These are phyloP conservation scores for Monilinia laxa DNA, from an alignment of 2,329 filamentous ascomycete species.

Conservation along the genomic window DNA sequence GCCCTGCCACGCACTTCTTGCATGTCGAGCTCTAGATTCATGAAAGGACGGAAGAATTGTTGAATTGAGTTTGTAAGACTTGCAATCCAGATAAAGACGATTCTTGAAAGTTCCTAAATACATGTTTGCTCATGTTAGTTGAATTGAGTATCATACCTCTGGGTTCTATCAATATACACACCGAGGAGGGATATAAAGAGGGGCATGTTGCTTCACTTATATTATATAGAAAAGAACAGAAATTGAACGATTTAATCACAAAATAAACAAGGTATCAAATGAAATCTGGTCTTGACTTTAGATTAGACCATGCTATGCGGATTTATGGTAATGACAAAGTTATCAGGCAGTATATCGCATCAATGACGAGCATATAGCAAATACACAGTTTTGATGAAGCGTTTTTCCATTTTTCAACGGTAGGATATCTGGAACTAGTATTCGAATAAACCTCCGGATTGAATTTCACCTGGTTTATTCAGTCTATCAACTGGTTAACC, in stretches of 20 bases:
- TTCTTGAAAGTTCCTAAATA: not conserved
- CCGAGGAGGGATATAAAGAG: not conserved
- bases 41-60: not conserved
- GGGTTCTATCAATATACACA: not conserved
- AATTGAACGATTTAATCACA: not conserved
- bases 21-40: not conserved
- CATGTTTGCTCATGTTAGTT: not conserved
- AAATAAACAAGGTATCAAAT: not conserved
- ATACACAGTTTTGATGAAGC: not conserved
- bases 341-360: not conserved
- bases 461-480: not conserved
- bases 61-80: not conserved
- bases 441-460: constrained; percentile 6
- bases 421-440: constrained; percentile 16
- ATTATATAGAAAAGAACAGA: not conserved
- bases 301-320: not conserved
- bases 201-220: not conserved
- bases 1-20: constrained; percentile 8
- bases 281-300: not conserved
- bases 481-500: constrained; percentile 5
- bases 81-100: not conserved
- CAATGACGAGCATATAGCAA: not conserved
- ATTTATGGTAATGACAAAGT: not conserved
- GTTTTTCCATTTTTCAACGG: not conserved
- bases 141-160: not conserved